Conservation (phyloP, 768 basidiomycete genomes). For the Rhodotorula kratochvilovae region DNA sequence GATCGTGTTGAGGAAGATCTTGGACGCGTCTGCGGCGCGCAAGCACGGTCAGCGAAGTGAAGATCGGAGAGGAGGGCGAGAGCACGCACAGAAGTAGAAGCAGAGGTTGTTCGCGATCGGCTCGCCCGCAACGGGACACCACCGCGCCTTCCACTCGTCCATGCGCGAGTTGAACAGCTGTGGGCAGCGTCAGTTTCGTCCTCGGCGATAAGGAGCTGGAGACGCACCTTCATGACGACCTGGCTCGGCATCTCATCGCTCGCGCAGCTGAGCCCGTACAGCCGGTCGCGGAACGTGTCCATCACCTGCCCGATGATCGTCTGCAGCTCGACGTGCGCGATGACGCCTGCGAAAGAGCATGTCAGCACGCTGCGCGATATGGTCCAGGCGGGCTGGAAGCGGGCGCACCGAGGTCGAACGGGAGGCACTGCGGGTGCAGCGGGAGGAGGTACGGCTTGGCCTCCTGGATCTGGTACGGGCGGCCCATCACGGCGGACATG, state of each 20-base stretch:
- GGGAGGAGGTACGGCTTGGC: constrained; percentile 30
- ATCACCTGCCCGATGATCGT: constrained; percentile 35
- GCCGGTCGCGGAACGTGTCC: constrained; percentile 34
- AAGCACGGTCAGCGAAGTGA: neutral
- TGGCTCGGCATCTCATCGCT: constrained; percentile 34
- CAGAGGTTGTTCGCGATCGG: constrained; percentile 35
- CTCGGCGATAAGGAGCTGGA: neutral
- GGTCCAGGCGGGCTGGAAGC: neutral
- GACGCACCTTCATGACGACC: constrained; percentile 34
- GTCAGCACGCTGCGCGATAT: neutral
- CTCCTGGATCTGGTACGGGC: constrained; percentile 37
- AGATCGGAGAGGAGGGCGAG: no score
- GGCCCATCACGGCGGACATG: constrained; percentile 32
- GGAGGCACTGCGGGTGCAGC: constrained; percentile 26
- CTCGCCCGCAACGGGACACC: constrained; percentile 31
- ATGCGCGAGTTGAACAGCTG: constrained; percentile 38
- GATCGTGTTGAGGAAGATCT: constrained; percentile 37
- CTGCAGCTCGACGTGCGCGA: constrained; percentile 34
- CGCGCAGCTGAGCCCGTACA: constrained; percentile 26
- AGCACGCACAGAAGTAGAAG: constrained; percentile 30
- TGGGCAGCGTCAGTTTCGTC: no score
- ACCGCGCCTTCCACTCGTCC: constrained; percentile 35
- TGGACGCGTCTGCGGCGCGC: constrained; percentile 15
- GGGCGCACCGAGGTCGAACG: constrained; percentile 31
- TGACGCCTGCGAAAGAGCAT: constrained; percentile 6